Conservation (phyloP, 2,329 filamentous ascomycete species). For the Claviceps pazoutovae region DNA sequence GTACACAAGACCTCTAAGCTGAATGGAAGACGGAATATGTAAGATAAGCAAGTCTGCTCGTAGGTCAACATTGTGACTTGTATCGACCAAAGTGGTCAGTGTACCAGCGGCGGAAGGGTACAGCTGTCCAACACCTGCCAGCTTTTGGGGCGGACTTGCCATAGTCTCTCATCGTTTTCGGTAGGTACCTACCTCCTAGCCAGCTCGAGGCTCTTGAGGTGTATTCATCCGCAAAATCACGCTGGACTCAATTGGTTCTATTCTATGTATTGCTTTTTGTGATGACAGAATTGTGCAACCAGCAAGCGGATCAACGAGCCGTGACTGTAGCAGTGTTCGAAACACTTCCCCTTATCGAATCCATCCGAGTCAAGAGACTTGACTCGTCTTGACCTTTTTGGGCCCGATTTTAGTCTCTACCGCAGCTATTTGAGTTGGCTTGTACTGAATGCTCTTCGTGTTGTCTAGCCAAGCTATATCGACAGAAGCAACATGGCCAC, state of each 20-base stretch:
- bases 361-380: neutral
- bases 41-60: no score
- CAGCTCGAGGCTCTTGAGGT: no score
- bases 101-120: neutral
- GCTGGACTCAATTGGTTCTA: neutral
- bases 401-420: constrained; percentile 22
- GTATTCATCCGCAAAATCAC: no score
- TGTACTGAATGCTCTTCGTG: constrained; percentile 13
- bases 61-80: no score
- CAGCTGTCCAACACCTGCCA: constrained; percentile 6
- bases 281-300: neutral
- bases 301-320: neutral
- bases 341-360: neutral
- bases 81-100: no score
- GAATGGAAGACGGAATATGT: no score
- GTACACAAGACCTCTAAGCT: neutral
- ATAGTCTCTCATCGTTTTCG: neutral
- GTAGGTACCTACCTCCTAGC: no score
- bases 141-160: neutral
- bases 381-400: constrained; percentile 10
- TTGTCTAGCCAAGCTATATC: constrained; percentile 38
- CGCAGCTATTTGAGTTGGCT: constrained; percentile 20
- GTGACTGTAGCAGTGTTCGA: neutral
- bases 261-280: neutral
- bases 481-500: constrained; percentile 35